Base-by-base conservation (phyloP, 2,329 filamentous ascomycete genomes). In the Colletotrichum lupini region DNA sequence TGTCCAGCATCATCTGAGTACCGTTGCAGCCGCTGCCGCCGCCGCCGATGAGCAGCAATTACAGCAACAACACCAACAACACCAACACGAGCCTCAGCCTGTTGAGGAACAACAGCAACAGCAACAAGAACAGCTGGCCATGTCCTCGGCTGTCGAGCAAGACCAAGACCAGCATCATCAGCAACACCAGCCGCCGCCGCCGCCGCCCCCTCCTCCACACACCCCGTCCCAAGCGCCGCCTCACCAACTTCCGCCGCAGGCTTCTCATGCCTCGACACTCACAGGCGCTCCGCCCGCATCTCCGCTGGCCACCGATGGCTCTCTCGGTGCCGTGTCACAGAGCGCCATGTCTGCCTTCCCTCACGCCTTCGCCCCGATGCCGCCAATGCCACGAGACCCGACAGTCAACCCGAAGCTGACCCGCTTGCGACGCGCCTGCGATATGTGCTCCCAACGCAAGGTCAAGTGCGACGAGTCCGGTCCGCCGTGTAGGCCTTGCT, bases 371-470 rank as follows among this genome's bases (percentile, higher is more conserved):
- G 37, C 65, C 4, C 55, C 74, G 6, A 49, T 65, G 35, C 63
- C 66, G n/a, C 57, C 28, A 4, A 56, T 74, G 28, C 63, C 69
- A 22, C 60, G 83, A 53, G 84, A 86, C 68, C 83, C 84, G 8
- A 83, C 81, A 14, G 79, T 85, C 67, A 86, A 86, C 67, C 84
- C 84, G 19, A 90, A 89, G 80, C 82, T 88, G 58, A 90, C 88
- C 32, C 87, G 89, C 7, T 83, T 91, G 37, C 84, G 89, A 72
- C 86, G 89, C 62, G 89, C 89, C 16, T 91, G 89, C 76, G 89
- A 91, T 76, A 88, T 91, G 85, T 91, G 89, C 78, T 90, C 89
- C 72, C 87, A 88, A 80, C 87, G 89, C 70, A 91, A 91, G 74
- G 89, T 91, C 57, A 91, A 91, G 81, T 91, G 89, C 79, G 88